A percentile compares a stretch with the other conserved stretches of the same genome.
Evolutionary conservation across 2,329 filamentous ascomycete genomes (phyloP).

Genomic region (Didymellaceae sp.): DNA sequence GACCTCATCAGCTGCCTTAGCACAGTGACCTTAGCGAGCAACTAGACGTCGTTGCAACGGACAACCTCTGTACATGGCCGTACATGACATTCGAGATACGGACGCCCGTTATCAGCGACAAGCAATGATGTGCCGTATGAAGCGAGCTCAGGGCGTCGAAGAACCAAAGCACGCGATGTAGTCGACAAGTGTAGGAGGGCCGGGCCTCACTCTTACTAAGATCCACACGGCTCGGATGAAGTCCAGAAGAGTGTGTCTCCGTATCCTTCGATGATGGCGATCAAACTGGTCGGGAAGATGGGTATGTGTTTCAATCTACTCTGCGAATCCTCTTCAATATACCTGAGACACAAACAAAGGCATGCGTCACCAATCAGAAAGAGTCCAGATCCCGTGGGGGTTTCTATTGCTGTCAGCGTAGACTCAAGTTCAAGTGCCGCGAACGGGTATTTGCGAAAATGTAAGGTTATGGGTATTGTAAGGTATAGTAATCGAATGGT

Average conservation of each 20-base stretch:
- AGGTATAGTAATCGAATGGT: slow-evolving; percentile 9
- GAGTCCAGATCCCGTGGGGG: not conserved
- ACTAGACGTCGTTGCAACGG: no score
- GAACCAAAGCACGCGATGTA: not conserved
- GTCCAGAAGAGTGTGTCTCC: not conserved
- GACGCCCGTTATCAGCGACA: not conserved
- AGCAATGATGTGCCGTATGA: slow-evolving; percentile 6
- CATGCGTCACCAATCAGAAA: slow-evolving; percentile 2
- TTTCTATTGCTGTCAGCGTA: not conserved
- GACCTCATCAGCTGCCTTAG: no score
- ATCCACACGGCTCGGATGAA: not conserved
- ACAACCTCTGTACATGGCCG: no score
- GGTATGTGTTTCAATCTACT: slow-evolving; percentile 7
- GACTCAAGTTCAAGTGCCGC: not conserved
- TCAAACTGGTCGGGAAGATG: not conserved
- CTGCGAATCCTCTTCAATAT: slow-evolving; percentile 1
- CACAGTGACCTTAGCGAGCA: no score
- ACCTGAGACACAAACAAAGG: slow-evolving; percentile 5
- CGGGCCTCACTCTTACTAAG: not conserved
- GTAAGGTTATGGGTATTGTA: slow-evolving; percentile 15
- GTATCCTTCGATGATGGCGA: slow-evolving; percentile 1
- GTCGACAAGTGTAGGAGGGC: not conserved
- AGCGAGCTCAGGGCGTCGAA: not conserved
- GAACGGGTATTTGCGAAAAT: not conserved
- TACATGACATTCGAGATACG: not conserved